Evolutionary conservation across 2,329 filamentous ascomycete genomes (phyloP).

Genomic region (Bipolaris zeicola): DNA sequence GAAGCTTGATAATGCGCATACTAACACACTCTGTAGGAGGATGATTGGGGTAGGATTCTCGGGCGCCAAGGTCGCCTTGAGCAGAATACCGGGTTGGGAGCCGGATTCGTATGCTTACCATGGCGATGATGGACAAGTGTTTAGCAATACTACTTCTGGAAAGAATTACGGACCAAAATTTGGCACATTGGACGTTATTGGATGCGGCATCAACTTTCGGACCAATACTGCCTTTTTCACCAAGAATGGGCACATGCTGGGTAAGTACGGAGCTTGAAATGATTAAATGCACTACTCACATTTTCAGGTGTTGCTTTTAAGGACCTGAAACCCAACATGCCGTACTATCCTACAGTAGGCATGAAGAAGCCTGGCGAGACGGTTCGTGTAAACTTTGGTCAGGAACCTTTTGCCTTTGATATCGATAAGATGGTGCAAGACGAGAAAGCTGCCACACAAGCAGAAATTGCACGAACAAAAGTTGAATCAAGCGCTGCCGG

Average conservation of each 20-base stretch:
- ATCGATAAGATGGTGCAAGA: constrained; percentile 78
- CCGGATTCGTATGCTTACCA: constrained; percentile 70
- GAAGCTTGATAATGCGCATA: constrained; percentile 25
- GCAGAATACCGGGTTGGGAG: constrained; percentile 69
- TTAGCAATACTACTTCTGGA: constrained; percentile 62
- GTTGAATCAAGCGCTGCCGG: constrained; percentile 44
- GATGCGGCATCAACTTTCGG: constrained; percentile 69
- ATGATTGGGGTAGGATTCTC: constrained; percentile 66
- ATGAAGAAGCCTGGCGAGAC: constrained; percentile 68
- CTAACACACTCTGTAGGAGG: constrained; percentile 40
- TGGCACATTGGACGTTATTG: constrained; percentile 63
- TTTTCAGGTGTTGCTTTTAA: constrained; percentile 70
- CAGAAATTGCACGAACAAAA: constrained; percentile 36
- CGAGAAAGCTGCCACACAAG: constrained; percentile 44
- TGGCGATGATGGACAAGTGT: constrained; percentile 69
- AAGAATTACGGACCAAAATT: constrained; percentile 67
- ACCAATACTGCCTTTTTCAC: constrained; percentile 68
- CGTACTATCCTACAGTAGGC: constrained; percentile 69
- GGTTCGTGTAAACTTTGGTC: constrained; percentile 66
- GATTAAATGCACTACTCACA: constrained; percentile 16
- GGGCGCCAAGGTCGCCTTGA: constrained; percentile 62
- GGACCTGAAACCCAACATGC: constrained; percentile 64
- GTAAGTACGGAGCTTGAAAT: constrained; percentile 45
- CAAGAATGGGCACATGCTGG: constrained; percentile 65
- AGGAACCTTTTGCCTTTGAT: constrained; percentile 82